A percentile compares a stretch with the other conserved stretches of the same genome.
Conservation (phyloP, 2,329 filamentous ascomycete genomes). For the Penicillium frequentans region DNA sequence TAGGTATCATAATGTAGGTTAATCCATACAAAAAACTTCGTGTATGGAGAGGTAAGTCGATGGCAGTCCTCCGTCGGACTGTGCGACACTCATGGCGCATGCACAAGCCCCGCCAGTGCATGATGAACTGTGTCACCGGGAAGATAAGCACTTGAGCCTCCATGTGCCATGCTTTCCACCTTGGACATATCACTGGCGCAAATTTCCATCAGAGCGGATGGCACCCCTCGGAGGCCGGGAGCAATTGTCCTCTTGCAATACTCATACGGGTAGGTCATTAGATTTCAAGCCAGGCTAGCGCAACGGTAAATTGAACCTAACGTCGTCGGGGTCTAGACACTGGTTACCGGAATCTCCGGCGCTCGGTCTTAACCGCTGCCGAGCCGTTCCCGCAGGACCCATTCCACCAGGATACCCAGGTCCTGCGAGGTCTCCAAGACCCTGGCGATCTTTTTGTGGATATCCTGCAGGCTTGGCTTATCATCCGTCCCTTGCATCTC, state of each 20-base stretch:
- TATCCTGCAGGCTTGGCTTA: slow-evolving; percentile 16
- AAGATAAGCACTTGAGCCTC: neutral
- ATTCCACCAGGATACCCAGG: slow-evolving; percentile 46
- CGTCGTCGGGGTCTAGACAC: neutral
- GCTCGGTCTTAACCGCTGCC: slow-evolving; percentile 18
- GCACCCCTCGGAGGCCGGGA: neutral
- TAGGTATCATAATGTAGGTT: neutral
- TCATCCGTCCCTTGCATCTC: slow-evolving; percentile 22
- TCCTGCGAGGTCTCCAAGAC: slow-evolving; percentile 47
- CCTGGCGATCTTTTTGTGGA: slow-evolving; percentile 37
- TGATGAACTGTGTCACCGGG: neutral
- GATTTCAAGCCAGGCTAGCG: neutral
- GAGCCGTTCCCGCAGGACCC: slow-evolving; percentile 38
- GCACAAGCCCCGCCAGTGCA: neutral
- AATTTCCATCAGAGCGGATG: neutral
- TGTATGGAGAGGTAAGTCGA: neutral
- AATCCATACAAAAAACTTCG: neutral
- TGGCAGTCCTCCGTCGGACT: neutral
- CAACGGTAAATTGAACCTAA: neutral
- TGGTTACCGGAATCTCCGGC: slow-evolving; percentile 1
- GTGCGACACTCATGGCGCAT: neutral
- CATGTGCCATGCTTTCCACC: neutral
- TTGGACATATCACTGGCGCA: neutral
- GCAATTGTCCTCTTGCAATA: neutral
- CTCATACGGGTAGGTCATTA: neutral